Evolutionary conservation across 2,329 filamentous ascomycete genomes (phyloP), one percentile per base, ranked within the genome.

Genomic region (Ceratocystis cubensis): DNA sequence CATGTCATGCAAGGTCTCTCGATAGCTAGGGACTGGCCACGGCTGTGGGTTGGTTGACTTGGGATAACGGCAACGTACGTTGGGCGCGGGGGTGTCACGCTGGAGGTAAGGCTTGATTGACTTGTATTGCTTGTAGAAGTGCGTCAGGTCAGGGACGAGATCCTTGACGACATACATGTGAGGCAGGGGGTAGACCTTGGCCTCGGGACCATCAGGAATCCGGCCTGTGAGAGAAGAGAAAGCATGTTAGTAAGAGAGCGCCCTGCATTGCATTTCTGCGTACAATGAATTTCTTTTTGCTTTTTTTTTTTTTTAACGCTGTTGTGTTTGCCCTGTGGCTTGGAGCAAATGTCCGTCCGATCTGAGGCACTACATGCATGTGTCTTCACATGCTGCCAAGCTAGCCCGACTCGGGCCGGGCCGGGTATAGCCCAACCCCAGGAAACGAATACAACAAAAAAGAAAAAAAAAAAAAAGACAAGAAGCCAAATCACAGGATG

Each of bases 51-150:
- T 41, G 10, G 44, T 22, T 46, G 37, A 7, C 5, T 20, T 25
- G 45, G 30, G 48, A 50, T 57, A 15, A 1, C 37, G 4, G 37
- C 10, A 63, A 82, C 88, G 76, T 83, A 95, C 90, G 75, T 96
- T 89, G 71, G 86, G 84, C 56, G 90, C 80, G 66, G 89, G 88
- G 33, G 90, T 94, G 70, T 92, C 88, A 74, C 91, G 86, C 81
- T 97, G 94, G 65, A 99, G 86, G 77, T 96, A 99, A 56, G 94
- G 94, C 86, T 97, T 96, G 80, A 99, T 96, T 17, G 92, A 96
- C 80, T 96, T 96, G 85, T 99, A 99, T 83, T 99, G 94, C 84
- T 97, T 97, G 86, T 99, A 99, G 81, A 99, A 97, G 75, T 94
- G 89, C 70, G 94, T 99, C 80, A 99, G 81, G 76, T 99, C 94